Percentiles rank a stretch among this genome's conserved stretches.
Evolutionary conservation across 306 rosid species (phyloP).

Genomic region (Cercis canadensis): DNA sequence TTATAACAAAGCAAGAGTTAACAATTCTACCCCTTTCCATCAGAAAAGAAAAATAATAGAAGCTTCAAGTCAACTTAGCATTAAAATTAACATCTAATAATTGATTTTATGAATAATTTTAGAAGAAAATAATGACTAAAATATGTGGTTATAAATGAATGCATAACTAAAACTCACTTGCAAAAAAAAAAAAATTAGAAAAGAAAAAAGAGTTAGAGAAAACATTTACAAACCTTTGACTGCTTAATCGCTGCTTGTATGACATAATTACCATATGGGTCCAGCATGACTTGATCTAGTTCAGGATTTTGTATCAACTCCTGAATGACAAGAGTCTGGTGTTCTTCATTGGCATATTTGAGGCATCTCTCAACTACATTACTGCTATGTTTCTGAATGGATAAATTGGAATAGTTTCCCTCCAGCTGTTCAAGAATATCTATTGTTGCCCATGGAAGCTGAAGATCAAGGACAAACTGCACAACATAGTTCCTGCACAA

Average conservation of each 20-base stretch:
- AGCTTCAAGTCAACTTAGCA: too few species aligned
- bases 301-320: conserved; percentile 46
- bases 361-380: conserved; percentile 65
- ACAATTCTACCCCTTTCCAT: too few species aligned
- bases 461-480: conserved; percentile 55
- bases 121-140: too few species aligned
- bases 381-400: conserved; percentile 65
- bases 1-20: too few species aligned
- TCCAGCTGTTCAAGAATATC: conserved; percentile 49
- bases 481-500: conserved; percentile 68
- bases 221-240: conserved; percentile 47
- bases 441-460: conserved; percentile 50
- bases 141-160: background rate
- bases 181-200: too few species aligned
- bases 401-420: conserved; percentile 54
- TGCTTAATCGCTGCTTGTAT: conserved; percentile 54
- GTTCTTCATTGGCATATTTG: conserved; percentile 40
- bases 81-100: too few species aligned
- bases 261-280: conserved; percentile 62
- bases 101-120: too few species aligned
- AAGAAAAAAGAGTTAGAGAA: background rate
- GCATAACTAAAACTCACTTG: background rate
- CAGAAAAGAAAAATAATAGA: too few species aligned
- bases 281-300: conserved; percentile 61
- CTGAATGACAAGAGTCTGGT: conserved; percentile 27